phyloP scores from a whole-genome alignment of 2,329 filamentous ascomycete species.

The Chaetomiaceae sp. region DNA sequence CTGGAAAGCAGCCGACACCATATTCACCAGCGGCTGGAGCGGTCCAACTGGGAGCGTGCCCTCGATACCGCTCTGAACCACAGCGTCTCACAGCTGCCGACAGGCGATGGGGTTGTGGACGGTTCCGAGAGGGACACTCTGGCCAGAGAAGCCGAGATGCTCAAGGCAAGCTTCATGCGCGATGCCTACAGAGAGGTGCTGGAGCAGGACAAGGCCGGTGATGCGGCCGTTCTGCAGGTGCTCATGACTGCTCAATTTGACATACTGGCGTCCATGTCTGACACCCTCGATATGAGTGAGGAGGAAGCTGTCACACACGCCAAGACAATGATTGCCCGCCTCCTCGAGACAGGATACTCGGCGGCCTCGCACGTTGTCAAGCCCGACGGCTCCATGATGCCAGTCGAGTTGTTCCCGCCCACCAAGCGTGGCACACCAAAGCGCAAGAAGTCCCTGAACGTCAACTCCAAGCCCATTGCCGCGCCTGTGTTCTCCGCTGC shows the following conservation, averaged over 20 bases:
- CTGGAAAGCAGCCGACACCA: slow-evolving; percentile 87
- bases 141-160: slow-evolving; percentile 74
- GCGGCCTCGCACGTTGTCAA: slow-evolving; percentile 82
- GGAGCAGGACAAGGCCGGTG: slow-evolving; percentile 78
- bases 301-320: slow-evolving; percentile 77
- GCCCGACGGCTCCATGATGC: slow-evolving; percentile 65
- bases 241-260: slow-evolving; percentile 90
- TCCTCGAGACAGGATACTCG: slow-evolving; percentile 70
- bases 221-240: slow-evolving; percentile 73
- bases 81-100: slow-evolving; percentile 70
- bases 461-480: slow-evolving; percentile 41
- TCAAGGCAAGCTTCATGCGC: slow-evolving; percentile 76
- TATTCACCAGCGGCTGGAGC: slow-evolving; percentile 77
- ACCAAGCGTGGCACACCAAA: slow-evolving; percentile 72
- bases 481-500: slow-evolving; percentile 35
- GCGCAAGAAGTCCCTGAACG: slow-evolving; percentile 52
- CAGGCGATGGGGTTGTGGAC: slow-evolving; percentile 61
- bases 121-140: slow-evolving; percentile 66
- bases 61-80: slow-evolving; percentile 86
- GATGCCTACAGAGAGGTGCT: slow-evolving; percentile 73
- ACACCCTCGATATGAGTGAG: slow-evolving; percentile 77
- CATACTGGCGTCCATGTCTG: slow-evolving; percentile 75
- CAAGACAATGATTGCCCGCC: slow-evolving; percentile 67
- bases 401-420: slow-evolving; percentile 64
- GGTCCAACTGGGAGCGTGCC: slow-evolving; percentile 78